Conservation (phyloP, 148 eudicot species). For the Chenopodium berlandieri region DNA sequence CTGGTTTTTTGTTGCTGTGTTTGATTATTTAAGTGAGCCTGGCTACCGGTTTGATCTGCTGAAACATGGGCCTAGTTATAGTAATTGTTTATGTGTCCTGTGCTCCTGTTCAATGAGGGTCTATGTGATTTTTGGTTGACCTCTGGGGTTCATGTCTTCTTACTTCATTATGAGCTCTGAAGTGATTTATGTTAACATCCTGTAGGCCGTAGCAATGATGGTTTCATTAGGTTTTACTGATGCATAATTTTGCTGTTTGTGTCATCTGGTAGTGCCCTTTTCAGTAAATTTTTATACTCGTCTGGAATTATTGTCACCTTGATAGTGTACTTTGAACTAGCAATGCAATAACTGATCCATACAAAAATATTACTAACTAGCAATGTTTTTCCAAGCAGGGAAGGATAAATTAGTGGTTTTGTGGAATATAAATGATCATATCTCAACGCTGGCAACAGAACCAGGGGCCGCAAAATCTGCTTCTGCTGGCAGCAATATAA, state of each 20-base stretch:
- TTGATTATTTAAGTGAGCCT: not conserved
- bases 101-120: not conserved
- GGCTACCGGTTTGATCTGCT: not conserved
- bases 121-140: not conserved
- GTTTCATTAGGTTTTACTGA: not conserved
- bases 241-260: not conserved
- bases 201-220: not conserved
- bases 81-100: not conserved
- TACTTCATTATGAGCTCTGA: not conserved
- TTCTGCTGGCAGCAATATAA: conserved; percentile 44
- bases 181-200: not conserved
- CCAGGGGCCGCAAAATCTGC: conserved; percentile 55
- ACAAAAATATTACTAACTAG: not conserved
- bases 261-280: not conserved
- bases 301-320: not conserved
- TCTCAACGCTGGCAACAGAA: conserved; percentile 70
- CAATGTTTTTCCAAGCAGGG: conserved; percentile 41
- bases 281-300: not conserved
- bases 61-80: not conserved
- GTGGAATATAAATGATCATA: conserved; percentile 93
- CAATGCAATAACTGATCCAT: not conserved
- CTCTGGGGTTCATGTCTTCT: not conserved
- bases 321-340: not conserved
- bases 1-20: not conserved
- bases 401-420: conserved; percentile 87